Base-by-base conservation (phyloP, 2,329 filamentous ascomycete genomes). In the Penicillium italicum region DNA sequence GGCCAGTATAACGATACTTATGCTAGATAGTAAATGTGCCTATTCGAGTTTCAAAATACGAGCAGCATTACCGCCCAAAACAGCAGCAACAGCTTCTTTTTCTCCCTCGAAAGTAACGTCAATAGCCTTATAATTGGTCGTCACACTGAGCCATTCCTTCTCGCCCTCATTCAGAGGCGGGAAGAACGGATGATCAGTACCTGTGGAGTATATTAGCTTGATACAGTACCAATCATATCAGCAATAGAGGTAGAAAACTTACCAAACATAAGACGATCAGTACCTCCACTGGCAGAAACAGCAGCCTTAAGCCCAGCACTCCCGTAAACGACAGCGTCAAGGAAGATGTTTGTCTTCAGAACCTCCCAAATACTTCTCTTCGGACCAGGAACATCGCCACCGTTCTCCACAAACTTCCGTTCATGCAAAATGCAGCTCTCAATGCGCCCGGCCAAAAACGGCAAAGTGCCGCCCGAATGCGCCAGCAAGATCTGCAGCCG, bases 371-470 rank as follows among this genome's bases (percentile, higher is more conserved):
- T 72, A 52, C 78, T 79, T 52, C 80, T 76, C 63, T 77, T 77
- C 34, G 88, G 76, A 77, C 80, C 76, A 80, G 74, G 84, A 79
- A 85, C 55, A 82, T 69, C 82, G 66, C 56, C 86, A 10, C 86
- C 87, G 57, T 85, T 81, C 1, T 80, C 77, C 53, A 87, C 83
- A 37, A 95, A 80, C 68, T 91, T 85, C 0, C 84, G 87, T 68
- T 96, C 91, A 74, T 96, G 92, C 55, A 85, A 73, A 50, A 96
- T 85, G 69, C 91, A 96, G 68, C 88, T 92, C 74, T 96, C 91
- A 49, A 96, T 91, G 28, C 92, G 80, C 0, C 92, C 92, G 0
- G 91, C 92, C 2, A 97, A 77, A 71, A 96, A 96, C 0, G 92
- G 92, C 45, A 97, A 76, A 0, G 91, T 93, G 2, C 92, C 92